Percentiles rank a stretch among this genome's conserved stretches.
Evolutionary conservation across 2,329 filamentous ascomycete genomes (phyloP).

Genomic region (Hirsutella rhossiliensis): DNA sequence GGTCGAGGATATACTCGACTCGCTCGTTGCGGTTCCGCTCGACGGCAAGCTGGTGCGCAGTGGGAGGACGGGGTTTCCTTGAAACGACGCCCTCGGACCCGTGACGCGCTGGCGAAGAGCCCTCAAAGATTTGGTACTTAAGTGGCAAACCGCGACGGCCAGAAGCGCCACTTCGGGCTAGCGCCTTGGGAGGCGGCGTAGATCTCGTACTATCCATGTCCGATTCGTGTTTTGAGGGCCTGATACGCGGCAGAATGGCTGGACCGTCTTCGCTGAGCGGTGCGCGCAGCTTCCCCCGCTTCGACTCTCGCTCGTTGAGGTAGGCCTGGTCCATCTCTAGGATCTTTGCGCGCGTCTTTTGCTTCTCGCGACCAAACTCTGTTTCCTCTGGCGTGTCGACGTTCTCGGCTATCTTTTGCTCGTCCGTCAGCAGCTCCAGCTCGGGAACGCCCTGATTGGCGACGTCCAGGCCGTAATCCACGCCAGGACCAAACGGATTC

Average conservation of each 20-base stretch:
- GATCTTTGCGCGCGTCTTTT: conserved; percentile 62
- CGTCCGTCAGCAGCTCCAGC: conserved; percentile 51
- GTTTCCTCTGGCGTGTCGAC: conserved; percentile 60
- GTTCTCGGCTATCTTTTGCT: conserved; percentile 58
- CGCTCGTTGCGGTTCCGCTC: conserved; percentile 67
- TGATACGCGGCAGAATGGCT: conserved; percentile 48
- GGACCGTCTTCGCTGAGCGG: conserved; percentile 38
- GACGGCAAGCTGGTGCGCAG: conserved; percentile 71
- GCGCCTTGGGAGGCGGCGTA: conserved; percentile 25
- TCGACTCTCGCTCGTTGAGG: conserved; percentile 47
- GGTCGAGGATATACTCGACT: conserved; percentile 71
- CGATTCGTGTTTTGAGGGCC: conserved; percentile 48
- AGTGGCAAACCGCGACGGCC: conserved; percentile 24
- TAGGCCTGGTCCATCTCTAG: conserved; percentile 64
- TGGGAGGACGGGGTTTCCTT: conserved; percentile 60
- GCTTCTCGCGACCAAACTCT: conserved; percentile 60
- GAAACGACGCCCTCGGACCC: conserved; percentile 42
- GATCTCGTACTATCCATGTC: conserved; percentile 32
- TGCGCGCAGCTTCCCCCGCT: conserved; percentile 34
- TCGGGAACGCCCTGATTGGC: conserved; percentile 58
- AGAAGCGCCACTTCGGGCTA: conserved; percentile 11
- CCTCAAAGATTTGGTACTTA: conserved; percentile 49
- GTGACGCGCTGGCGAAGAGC: conserved; percentile 45
- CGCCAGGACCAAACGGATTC: conserved; percentile 75
- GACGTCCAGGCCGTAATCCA: conserved; percentile 52